phyloP scores from a whole-genome alignment of 202 grass and related monocot species.

The Dendrocalamus latiflorus region DNA sequence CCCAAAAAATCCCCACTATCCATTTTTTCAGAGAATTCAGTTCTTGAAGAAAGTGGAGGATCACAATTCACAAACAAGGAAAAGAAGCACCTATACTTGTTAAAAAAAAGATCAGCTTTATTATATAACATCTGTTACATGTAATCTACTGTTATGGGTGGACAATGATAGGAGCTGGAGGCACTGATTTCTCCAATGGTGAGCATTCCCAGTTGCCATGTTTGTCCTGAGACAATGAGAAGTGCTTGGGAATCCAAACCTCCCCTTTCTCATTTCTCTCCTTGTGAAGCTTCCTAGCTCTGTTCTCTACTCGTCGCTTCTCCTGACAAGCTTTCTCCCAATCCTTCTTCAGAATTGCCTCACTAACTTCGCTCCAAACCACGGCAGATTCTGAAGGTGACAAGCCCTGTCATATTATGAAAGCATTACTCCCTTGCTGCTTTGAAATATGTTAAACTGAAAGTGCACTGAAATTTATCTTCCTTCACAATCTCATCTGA shows the following conservation, averaged over 20 bases:
- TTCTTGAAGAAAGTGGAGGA: not conserved
- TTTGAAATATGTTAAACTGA: not conserved
- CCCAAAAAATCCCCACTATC: not conserved
- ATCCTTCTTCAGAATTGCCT: constrained; percentile 62
- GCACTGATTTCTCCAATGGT: constrained; percentile 46
- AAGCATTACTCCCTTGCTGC: not conserved
- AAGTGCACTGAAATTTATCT: not conserved
- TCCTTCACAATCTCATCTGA: not conserved
- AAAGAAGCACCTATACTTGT: not conserved
- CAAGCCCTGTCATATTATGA: constrained; percentile 49
- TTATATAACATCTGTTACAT: constrained; percentile 14
- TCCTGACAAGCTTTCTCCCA: constrained; percentile 66
- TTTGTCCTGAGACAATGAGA: constrained; percentile 60
- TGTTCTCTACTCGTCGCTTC: constrained; percentile 68
- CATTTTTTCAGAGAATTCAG: not conserved
- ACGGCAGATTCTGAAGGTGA: constrained; percentile 44
- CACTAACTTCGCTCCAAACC: constrained; percentile 71
- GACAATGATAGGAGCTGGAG: constrained; percentile 52
- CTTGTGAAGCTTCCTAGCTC: constrained; percentile 48
- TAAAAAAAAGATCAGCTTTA: constrained; percentile 10
- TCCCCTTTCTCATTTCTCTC: constrained; percentile 56
- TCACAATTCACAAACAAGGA: not conserved
- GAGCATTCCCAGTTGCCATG: constrained; percentile 70
- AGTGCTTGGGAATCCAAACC: constrained; percentile 81
- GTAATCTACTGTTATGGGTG: constrained; percentile 10